A percentile compares a stretch with the other conserved stretches of the same genome.
phyloP scores from a whole-genome alignment of 169 alveolate genomes.

The Miamiensis avidus region DNA sequence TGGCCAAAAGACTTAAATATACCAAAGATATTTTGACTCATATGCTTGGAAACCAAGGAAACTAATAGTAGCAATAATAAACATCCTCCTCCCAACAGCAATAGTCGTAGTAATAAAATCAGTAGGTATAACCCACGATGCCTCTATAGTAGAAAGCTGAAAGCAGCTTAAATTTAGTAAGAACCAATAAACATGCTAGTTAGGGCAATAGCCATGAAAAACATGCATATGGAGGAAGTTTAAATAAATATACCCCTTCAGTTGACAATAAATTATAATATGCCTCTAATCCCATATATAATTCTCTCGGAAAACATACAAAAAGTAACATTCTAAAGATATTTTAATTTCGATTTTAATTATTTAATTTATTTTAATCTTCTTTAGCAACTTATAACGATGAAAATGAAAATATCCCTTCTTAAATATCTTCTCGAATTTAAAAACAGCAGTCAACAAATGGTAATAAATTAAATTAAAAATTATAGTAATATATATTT shows the following conservation, averaged over 20 bases:
- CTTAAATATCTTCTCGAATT: not conserved
- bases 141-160: not conserved
- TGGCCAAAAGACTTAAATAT: conserved; percentile 80
- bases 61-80: not conserved
- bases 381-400: not conserved
- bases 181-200: not conserved
- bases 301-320: not conserved
- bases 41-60: conserved; percentile 51
- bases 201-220: not conserved
- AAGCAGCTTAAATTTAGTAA: too few species aligned
- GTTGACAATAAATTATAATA: not conserved
- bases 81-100: not conserved
- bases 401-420: not conserved
- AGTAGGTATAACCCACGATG: not conserved
- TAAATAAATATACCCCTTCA: not conserved
- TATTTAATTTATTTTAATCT: too few species aligned
- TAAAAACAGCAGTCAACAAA: not conserved
- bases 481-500: too few species aligned
- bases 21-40: conserved; percentile 80
- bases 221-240: not conserved
- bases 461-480: not conserved
- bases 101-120: not conserved
- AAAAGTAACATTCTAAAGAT: too few species aligned
- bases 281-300: not conserved
- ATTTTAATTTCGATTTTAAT: too few species aligned